A percentile compares a stretch with the other conserved stretches of the same genome.
Conservation (phyloP, 805 yeast genomes). For the Scheffersomyces lignosus region DNA sequence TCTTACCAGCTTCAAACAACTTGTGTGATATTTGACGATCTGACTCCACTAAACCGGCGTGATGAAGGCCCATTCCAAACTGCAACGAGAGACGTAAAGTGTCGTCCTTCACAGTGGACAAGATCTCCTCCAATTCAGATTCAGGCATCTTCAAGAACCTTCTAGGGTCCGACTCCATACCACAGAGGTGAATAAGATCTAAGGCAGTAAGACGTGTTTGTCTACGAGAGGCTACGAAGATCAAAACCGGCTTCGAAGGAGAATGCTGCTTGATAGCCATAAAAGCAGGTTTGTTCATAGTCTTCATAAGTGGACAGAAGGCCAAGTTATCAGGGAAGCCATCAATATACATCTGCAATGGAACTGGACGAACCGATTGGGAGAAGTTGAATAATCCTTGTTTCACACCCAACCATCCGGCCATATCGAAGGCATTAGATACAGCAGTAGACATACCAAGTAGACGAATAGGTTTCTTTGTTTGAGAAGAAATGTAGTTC, state of each 20-base stretch:
- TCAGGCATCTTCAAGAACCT: conserved; percentile 69
- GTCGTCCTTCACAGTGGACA: conserved; percentile 72
- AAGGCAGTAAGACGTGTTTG: conserved; percentile 80
- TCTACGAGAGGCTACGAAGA: conserved; percentile 82
- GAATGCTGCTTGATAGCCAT: conserved; percentile 92
- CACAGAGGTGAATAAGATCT: conserved; percentile 76
- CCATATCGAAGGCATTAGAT: conserved; percentile 83
- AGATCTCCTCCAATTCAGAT: conserved; percentile 51
- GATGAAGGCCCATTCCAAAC: conserved; percentile 80
- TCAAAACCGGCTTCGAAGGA: conserved; percentile 77
- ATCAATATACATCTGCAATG: conserved; percentile 82
- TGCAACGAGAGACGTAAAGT: conserved; percentile 72
- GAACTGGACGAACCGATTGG: conserved; percentile 81
- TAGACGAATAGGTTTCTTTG: conserved; percentile 60
- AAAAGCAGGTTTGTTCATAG: conserved; percentile 87
- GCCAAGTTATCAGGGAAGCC: conserved; percentile 83
- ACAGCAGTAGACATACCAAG: conserved; percentile 86
- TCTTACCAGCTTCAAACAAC: conserved; percentile 65
- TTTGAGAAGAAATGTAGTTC: conserved; percentile 66
- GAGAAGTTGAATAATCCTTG: conserved; percentile 81
- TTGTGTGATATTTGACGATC: conserved; percentile 72
- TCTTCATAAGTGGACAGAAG: conserved; percentile 82
- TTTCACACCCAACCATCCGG: conserved; percentile 76
- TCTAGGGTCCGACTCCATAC: conserved; percentile 74
- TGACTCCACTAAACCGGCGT: conserved; percentile 75